Percentiles rank a stretch among this genome's conserved stretches.
Evolutionary conservation across 768 basidiomycete genomes (phyloP).

Genomic region (Terana coerulea): DNA sequence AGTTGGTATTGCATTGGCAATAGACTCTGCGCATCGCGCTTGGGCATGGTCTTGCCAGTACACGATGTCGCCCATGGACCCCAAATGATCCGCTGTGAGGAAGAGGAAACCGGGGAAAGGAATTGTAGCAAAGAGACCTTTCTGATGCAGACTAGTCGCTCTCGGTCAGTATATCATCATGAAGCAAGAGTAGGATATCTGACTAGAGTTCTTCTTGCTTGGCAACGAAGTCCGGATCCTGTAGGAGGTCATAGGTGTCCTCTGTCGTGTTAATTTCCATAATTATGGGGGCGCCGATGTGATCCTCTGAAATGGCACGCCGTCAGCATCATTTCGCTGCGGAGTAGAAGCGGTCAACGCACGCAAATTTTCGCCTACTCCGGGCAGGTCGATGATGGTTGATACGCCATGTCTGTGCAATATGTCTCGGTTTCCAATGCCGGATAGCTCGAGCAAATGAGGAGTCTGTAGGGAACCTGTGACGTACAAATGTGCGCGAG

Average conservation of each 20-base stretch:
- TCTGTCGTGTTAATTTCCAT: background rate
- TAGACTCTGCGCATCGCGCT: background rate
- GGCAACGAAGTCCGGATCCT: background rate
- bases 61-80: background rate
- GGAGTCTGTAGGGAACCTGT: conserved; percentile 41
- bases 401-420: conserved; percentile 31
- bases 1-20: background rate
- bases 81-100: background rate
- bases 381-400: conserved; percentile 36
- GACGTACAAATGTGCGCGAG: too few relatives aligned
- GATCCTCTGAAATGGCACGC: background rate
- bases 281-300: background rate
- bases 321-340: too few relatives aligned
- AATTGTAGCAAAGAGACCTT: conserved; percentile 1
- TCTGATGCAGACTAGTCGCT: background rate
- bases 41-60: background rate
- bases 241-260: background rate
- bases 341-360: background rate
- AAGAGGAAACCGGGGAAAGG: background rate
- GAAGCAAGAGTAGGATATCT: background rate
- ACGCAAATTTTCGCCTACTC: conserved; percentile 46
- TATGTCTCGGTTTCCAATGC: conserved; percentile 34
- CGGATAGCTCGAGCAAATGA: conserved; percentile 44
- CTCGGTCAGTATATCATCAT: too few relatives aligned
- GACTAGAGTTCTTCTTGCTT: conserved; percentile 5